A percentile compares a stretch with the other conserved stretches of the same genome.
phyloP scores from a whole-genome alignment of 345 rosid genomes.

The Rhodomyrtus tomentosa region DNA sequence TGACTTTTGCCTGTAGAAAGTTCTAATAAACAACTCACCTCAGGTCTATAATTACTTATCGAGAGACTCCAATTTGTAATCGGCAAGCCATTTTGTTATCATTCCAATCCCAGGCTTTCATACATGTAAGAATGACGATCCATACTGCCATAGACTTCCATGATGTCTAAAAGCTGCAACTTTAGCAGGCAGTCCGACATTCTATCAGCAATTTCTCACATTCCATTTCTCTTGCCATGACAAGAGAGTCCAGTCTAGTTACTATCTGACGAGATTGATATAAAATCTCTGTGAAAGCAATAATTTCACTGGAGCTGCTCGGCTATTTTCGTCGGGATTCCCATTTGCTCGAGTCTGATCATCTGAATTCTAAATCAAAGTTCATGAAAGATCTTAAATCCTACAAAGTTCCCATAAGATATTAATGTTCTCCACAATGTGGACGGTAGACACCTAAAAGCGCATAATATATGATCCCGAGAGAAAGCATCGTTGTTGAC shows the following conservation, averaged over 20 bases:
- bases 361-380: neutral
- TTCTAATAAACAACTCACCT: neutral
- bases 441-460: neutral
- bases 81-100: neutral
- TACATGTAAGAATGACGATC: neutral
- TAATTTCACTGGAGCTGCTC: neutral
- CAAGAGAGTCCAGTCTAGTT: neutral
- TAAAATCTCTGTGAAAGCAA: neutral
- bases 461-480: neutral
- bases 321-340: neutral
- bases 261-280: neutral
- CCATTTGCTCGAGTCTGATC: neutral
- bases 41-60: neutral
- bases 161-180: neutral
- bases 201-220: neutral
- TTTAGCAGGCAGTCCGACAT: neutral
- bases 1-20: neutral
- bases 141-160: neutral
- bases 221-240: neutral
- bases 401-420: neutral
- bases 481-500: neutral
- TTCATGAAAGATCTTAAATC: neutral
- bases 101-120: neutral
- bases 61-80: neutral
- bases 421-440: neutral